Base-by-base conservation (phyloP, 1,139 yeast genomes). In the Hansenula anomala region DNA sequence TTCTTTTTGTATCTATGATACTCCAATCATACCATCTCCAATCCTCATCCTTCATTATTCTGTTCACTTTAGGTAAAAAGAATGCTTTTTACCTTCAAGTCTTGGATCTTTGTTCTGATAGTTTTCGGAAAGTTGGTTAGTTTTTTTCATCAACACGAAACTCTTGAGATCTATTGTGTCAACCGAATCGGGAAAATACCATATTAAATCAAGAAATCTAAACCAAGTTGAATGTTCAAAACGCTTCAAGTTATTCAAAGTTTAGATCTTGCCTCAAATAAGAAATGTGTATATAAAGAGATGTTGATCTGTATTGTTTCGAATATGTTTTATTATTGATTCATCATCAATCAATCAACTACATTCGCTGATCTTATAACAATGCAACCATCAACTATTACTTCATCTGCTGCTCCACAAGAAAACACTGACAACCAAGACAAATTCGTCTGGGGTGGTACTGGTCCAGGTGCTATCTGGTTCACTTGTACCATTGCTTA, bases 381-480 rank as follows among this genome's bases (percentile, higher is more conserved):
- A 33, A 33, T 33, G 36, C 36, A 33, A 33, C 36, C 36, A 33
- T 17, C 36, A 16, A 33, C 36, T 26, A 18, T 27, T 15, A 26
- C 36, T 33, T 27, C 36, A 17, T 19, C 30, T 19, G 36, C 36
- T 33, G 28, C 36, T 33, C 36, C 28, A 33, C 18, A 27, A 25
- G 36, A 33, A 33, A 24, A 25, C 28, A 19, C n/a, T 17, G 36
- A 33, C 10, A 33, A 33, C 26, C 18, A 27, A 24, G 36, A 33
- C 8, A 33, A 33, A 25, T 26, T 33, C 7, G 16, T 32, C 17
- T 24, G n/a, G 20, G 15, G 4, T 15, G 34, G 34, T 20, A 6
- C 22, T 6, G 22, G 22, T 20, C 22, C 22, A 20, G 6, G 8
- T 6, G 22, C 8, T 24, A 24, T 24, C 23, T 32, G 34, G 34